Base-by-base conservation (phyloP, 139 green algal species). In the Chlorella sp. region DNA sequence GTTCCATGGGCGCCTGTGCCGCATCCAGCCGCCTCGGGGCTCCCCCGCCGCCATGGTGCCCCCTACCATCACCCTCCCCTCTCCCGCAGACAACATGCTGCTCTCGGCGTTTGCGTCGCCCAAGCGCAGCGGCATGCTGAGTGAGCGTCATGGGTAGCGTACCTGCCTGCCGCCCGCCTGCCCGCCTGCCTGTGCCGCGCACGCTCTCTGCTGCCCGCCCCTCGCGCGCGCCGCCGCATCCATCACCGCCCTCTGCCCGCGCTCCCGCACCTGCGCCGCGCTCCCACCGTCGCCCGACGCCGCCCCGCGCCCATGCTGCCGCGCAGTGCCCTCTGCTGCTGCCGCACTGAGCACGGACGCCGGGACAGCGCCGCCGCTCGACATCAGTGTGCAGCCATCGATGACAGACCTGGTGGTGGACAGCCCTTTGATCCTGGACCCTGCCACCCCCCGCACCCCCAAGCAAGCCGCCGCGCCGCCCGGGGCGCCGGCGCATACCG, bases 361-460 rank as follows among this genome's bases (percentile, higher is more conserved):
- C 1, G 12, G 31, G 29, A 6, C 4, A 0, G 33, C 33, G 17
- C 31, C 41, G 29, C 42, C 33, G 43, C 42, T 68, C n/a, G 23
- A 25, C 29, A 31, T 78, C 2, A 5, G 41, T 27, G 35, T 27
- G 5, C 60, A 69, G 33, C 72, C 46, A 14, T 74, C 63, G 9
- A 42, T 66, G n/a, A 79, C 73, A 6, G 73, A 79, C 73, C 63
- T 79, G 36, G 63, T 79, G 15, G 25, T 23, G 19, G 63, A 79
- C 17, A 61, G 3, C 66, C 33, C 73, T 67, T 27, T 76, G 38
- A 72, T 83, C 25, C 59, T 83, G 36, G 77, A 83, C 59, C 77
- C 76, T 48, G 53, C 64, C 55, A 83, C 77, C 6, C 77, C 77
- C 12, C 64, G 55, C 33, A 83, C 77, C 2, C 77, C 77, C 59